Evolutionary conservation across 352 stramenopile species (phyloP).

Genomic region (Phytophthora pseudosyringae): DNA sequence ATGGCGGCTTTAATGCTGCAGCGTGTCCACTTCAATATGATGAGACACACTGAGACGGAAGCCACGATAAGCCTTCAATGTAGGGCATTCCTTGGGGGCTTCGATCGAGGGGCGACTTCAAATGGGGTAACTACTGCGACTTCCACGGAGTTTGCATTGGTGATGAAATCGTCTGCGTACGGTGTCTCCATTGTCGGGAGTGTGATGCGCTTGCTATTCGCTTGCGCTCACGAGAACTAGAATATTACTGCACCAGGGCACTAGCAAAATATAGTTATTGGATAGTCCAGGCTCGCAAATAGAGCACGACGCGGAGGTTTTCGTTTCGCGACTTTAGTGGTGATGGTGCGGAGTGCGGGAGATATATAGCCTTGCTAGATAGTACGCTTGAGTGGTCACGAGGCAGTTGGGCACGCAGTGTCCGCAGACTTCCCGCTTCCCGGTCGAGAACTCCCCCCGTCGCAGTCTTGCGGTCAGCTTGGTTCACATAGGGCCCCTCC

Average conservation of each 20-base stretch:
- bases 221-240: no score
- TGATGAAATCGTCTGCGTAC: conserved; percentile 9
- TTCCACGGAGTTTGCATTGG: conserved; percentile 2
- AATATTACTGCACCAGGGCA: no score
- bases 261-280: no score
- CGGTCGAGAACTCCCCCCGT: conserved; percentile 9
- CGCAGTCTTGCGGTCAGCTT: background rate
- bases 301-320: no score
- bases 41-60: conserved; percentile 9
- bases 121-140: conserved; percentile 9
- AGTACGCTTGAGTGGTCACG: no score
- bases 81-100: background rate
- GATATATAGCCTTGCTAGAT: no score
- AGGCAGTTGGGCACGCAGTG: conserved; percentile 29
- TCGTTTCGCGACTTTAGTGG: no score
- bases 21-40: conserved; percentile 13
- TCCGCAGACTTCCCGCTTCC: conserved; percentile 42
- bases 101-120: background rate
- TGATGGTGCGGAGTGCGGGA: no score
- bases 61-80: background rate
- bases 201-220: no score
- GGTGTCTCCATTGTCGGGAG: conserved; percentile 33
- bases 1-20: background rate
- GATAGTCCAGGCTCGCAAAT: no score
- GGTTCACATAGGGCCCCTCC: conserved; percentile 11